phyloP scores from a whole-genome alignment of 805 yeast genomes.

The Metschnikowia corniflorae region DNA sequence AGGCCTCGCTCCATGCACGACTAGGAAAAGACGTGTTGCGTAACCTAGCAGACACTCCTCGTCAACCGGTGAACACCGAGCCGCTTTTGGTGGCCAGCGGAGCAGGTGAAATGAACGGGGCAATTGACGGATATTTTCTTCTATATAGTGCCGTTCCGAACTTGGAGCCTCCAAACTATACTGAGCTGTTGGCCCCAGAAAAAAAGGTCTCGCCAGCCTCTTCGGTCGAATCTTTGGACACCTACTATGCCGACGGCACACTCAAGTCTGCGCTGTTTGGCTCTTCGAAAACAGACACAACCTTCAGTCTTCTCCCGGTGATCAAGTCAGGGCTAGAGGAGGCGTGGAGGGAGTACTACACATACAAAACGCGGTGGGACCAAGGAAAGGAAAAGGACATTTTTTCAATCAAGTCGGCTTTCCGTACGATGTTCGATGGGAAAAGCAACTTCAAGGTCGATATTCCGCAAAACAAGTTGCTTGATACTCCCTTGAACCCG shows the following conservation, averaged over 20 bases:
- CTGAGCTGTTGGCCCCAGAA: slow-evolving; percentile 17
- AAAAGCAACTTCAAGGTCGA: slow-evolving; percentile 18
- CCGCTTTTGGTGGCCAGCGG: slow-evolving; percentile 76
- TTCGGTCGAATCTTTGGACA: slow-evolving; percentile 8
- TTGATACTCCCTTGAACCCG: slow-evolving; percentile 31
- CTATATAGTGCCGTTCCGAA: slow-evolving; percentile 70
- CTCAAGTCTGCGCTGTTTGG: slow-evolving; percentile 5
- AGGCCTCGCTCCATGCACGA: slow-evolving; percentile 62
- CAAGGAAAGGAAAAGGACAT: slow-evolving; percentile 66
- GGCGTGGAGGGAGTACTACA: slow-evolving; percentile 69
- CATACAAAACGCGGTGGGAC: slow-evolving; percentile 55
- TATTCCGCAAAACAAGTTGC: slow-evolving; percentile 12
- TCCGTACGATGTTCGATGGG: slow-evolving; percentile 58
- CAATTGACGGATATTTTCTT: slow-evolving; percentile 69
- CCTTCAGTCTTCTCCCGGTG: slow-evolving; percentile 38
- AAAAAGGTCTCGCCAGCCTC: not conserved
- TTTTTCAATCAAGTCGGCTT: slow-evolving; percentile 53
- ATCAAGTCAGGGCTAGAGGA: slow-evolving; percentile 59
- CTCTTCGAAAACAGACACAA: slow-evolving; percentile 13
- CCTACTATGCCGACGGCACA: slow-evolving; percentile 9
- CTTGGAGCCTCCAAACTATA: slow-evolving; percentile 57
- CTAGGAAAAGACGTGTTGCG: slow-evolving; percentile 55
- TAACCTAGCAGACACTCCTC: slow-evolving; percentile 61
- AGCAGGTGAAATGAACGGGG: slow-evolving; percentile 71
- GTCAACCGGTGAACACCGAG: slow-evolving; percentile 59